Evolutionary conservation across 306 rosid genomes (phyloP).

Genomic region (Cicer judaicum): DNA sequence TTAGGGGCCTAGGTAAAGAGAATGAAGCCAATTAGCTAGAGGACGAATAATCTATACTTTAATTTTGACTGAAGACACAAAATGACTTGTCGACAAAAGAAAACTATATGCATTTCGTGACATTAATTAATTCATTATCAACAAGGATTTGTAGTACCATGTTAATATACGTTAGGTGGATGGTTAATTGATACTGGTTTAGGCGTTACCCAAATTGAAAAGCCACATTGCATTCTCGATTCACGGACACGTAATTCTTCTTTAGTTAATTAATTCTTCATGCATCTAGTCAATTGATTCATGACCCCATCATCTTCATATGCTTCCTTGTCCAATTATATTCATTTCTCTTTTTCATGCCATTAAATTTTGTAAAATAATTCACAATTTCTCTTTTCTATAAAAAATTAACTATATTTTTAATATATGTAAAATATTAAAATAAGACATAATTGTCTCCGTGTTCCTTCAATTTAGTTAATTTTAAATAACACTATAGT

Average conservation of each 20-base stretch:
- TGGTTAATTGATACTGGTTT: not conserved
- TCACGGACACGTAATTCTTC: slow-evolving; percentile 30
- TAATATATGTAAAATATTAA: too few species aligned
- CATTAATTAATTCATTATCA: not conserved
- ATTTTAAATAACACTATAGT: too few species aligned
- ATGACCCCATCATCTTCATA: slow-evolving; percentile 25
- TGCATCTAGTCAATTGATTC: not conserved
- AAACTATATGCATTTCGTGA: not conserved
- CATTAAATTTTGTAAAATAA: too few species aligned
- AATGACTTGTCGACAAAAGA: not conserved
- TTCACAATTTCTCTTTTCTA: too few species aligned
- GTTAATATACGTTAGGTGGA: slow-evolving; percentile 26
- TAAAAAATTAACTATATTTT: too few species aligned
- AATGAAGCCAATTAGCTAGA: slow-evolving; percentile 31
- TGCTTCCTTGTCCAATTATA: too few species aligned
- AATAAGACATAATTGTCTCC: too few species aligned
- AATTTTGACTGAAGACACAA: slow-evolving; percentile 15
- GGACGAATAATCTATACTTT: slow-evolving; percentile 35
- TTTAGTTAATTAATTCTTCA: slow-evolving; percentile 29
- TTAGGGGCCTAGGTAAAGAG: slow-evolving; percentile 31
- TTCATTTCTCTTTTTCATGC: too few species aligned
- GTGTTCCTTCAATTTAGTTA: too few species aligned
- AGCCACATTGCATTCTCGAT: not conserved
- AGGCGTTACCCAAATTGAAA: slow-evolving; percentile 6
- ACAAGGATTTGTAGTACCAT: not conserved